Conservation (phyloP, 495 filamentous ascomycete genomes). For the Xylona heveae region DNA sequence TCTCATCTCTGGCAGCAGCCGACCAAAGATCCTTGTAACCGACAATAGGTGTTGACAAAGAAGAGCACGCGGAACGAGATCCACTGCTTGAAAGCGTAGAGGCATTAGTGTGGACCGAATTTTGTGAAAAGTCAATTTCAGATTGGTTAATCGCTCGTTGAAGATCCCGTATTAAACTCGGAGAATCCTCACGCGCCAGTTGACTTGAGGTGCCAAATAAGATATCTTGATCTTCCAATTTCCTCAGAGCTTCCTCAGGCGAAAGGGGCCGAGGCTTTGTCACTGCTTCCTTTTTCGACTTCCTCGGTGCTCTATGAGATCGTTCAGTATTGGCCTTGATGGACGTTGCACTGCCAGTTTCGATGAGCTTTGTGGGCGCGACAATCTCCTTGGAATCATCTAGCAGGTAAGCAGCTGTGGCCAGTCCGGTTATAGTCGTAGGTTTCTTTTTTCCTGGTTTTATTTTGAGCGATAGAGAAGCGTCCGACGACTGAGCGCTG, state of each 20-base stretch:
- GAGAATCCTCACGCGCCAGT: conserved; percentile 54
- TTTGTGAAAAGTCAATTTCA: conserved; percentile 7
- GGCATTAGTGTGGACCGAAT: not conserved
- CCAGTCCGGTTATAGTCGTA: conserved; percentile 67
- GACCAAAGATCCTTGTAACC: conserved; percentile 34
- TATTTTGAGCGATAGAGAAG: too few species aligned
- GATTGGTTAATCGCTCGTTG: conserved; percentile 51
- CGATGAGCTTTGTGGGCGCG: conserved; percentile 2
- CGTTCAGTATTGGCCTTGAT: conserved; percentile 17
- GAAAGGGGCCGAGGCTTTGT: conserved; percentile 38
- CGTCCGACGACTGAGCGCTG: too few species aligned
- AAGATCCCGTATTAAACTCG: conserved; percentile 40
- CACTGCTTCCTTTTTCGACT: conserved; percentile 24
- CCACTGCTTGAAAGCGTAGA: not conserved
- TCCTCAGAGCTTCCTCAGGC: conserved; percentile 45
- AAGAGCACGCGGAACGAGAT: not conserved
- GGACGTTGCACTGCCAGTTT: not conserved
- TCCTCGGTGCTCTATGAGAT: conserved; percentile 12
- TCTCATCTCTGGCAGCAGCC: conserved; percentile 38
- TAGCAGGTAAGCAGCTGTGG: conserved; percentile 50
- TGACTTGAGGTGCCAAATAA: conserved; percentile 90
- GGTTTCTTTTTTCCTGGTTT: conserved; percentile 49
- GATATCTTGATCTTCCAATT: conserved; percentile 54
- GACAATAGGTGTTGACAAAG: not conserved
- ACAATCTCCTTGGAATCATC: conserved; percentile 10